Percentiles rank a stretch among this genome's conserved stretches.
Evolutionary conservation across 31 red algal species (phyloP).

Genomic region (Odonthalia washingtoniensis): DNA sequence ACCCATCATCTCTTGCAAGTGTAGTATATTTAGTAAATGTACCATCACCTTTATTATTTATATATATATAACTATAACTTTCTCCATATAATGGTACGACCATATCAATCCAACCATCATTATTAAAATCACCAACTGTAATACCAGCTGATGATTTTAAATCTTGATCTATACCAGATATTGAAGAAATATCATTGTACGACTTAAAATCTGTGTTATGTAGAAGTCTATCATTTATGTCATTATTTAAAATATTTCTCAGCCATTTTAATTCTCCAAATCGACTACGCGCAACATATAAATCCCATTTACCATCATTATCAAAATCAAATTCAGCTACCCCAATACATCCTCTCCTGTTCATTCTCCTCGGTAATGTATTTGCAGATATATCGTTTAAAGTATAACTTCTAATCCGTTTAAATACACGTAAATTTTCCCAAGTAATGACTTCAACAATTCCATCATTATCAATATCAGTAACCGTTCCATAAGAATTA

Average conservation of each 20-base stretch:
- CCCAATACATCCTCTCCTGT: constrained; percentile 1
- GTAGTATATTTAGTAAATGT: constrained; percentile 29
- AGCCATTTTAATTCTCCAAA: constrained; percentile 42
- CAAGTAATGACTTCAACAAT: constrained; percentile 53
- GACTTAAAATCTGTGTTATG: constrained; percentile 14
- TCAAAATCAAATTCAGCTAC: constrained; percentile 66
- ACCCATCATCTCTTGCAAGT: neutral
- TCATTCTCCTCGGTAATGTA: constrained; percentile 9
- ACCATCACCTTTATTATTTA: constrained; percentile 64
- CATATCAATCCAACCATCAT: constrained; percentile 55
- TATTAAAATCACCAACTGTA: constrained; percentile 37
- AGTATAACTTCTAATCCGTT: constrained; percentile 37
- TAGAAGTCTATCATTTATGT: constrained; percentile 40
- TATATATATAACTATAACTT: constrained; percentile 23
- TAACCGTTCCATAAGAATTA: constrained; percentile 42
- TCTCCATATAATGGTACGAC: constrained; percentile 42
- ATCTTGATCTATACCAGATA: constrained; percentile 38
- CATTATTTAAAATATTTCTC: neutral
- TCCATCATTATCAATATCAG: constrained; percentile 58
- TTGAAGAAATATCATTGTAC: constrained; percentile 43
- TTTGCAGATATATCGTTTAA: constrained; percentile 42
- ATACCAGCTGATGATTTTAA: constrained; percentile 42
- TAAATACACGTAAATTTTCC: constrained; percentile 30
- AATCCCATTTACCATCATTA: constrained; percentile 68
- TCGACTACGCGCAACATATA: constrained; percentile 68